Evolutionary conservation across 305 asterid genomes (phyloP).

Genomic region (Solanum hybrid): DNA sequence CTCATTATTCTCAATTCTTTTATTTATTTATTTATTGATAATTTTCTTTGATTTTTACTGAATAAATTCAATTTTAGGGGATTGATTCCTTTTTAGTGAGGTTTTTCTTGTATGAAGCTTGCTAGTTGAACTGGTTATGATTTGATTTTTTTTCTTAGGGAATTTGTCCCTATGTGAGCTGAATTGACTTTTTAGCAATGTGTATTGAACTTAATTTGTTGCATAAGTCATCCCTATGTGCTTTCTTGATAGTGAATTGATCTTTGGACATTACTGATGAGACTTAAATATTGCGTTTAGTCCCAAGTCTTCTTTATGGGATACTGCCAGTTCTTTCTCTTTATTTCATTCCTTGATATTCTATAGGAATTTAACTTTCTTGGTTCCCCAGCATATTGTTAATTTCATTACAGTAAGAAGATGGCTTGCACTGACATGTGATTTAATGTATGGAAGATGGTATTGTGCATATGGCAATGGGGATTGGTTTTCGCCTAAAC

Average conservation of each 20-base stretch:
- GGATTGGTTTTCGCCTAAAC: not conserved
- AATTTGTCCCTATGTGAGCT: not conserved
- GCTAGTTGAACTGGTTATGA: not conserved
- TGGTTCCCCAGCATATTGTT: not conserved
- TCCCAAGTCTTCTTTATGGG: not conserved
- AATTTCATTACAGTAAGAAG: not conserved
- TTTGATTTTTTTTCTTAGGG: not conserved
- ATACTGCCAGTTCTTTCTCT: not conserved
- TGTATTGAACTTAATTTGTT: not conserved
- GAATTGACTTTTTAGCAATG: not conserved
- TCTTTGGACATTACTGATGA: not conserved
- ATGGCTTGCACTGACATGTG: not conserved
- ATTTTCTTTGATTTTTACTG: not conserved
- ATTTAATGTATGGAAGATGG: not conserved
- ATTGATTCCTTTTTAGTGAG: not conserved
- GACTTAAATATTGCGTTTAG: not conserved
- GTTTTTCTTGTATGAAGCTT: not conserved
- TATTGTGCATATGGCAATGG: not conserved
- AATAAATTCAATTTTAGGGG: not conserved
- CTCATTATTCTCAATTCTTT: not conserved
- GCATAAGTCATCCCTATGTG: not conserved
- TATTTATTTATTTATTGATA: not conserved
- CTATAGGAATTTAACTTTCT: not conserved
- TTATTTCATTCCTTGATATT: not conserved
- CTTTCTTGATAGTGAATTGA: not conserved